Base-by-base conservation (phyloP, 2,329 filamentous ascomycete genomes). In the Trichoderma simmonsii region DNA sequence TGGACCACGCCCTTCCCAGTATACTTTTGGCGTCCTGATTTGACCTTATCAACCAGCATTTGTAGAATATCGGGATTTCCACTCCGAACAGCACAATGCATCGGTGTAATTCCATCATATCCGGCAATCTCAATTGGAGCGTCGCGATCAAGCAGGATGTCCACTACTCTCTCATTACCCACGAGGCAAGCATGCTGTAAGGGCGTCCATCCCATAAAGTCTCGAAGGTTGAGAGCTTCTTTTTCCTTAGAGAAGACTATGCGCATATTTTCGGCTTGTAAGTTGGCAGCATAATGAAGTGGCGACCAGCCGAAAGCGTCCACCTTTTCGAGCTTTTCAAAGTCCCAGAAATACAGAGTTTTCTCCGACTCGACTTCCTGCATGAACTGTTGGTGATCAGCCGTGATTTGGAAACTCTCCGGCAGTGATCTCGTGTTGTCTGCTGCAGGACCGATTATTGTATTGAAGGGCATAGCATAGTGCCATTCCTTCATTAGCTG, bases 281-380 rank as follows among this genome's bases (percentile, higher is more conserved):
- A 30, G 11, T 30, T 39, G n/a, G 70, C 70, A 28, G 61, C 61
- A 59, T 71, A 71, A 28, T 71, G 70, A 15, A 71, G 70, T 3
- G 54, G 70, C 11, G 70, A 57, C 70, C 63, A 71, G 5, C 51
- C 70, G 1, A 57, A 59, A 7, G 36, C 24, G 28, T 71, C 70
- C 4, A 7, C 7, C n/a, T 26, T 64, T 6, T 54, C 24, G 4
- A 71, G 15, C 14, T 11, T 12, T 43, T 64, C 12, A 6, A 24
- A 8, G 12, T 28, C 4, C 60, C 3, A 21, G n/a, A 51, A 51
- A 3, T 9, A n/a, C 4, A 26, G 18, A 3, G 7, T 21, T 12
- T 9, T 12, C 26, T 8, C 18, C 21, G 9, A 7, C 4, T 34
- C 7, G 11, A n/a, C 5, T 9, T 26, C 14, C 5, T 48, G 2